Evolutionary conservation across 768 basidiomycete species (phyloP).

Genomic region (Boletus tomentosulus): DNA sequence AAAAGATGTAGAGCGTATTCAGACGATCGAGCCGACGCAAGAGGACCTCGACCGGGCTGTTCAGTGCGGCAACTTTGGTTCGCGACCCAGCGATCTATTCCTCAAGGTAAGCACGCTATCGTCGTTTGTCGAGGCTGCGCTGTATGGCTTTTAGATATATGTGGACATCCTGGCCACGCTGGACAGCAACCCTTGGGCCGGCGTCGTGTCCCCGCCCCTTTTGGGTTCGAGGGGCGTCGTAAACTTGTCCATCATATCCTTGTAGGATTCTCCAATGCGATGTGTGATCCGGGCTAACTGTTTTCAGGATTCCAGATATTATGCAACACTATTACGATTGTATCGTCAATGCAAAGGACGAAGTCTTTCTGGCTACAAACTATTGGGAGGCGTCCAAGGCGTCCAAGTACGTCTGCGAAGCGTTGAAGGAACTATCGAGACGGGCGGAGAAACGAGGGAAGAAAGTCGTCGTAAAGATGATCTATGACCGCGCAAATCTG

Average conservation of each 20-base stretch:
- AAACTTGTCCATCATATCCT: conserved; percentile 57
- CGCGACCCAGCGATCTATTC: conserved; percentile 55
- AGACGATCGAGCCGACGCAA: conserved; percentile 25
- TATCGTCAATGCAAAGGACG: conserved; percentile 57
- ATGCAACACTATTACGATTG: conserved; percentile 64
- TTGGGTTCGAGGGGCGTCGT: conserved; percentile 59
- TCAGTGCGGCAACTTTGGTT: conserved; percentile 49
- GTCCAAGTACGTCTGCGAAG: conserved; percentile 47
- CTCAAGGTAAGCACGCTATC: conserved; percentile 42
- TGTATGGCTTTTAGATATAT: conserved; percentile 45
- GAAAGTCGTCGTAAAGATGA: conserved; percentile 59
- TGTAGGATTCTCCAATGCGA: conserved; percentile 30
- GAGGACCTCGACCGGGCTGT: conserved; percentile 45
- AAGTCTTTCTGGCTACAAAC: conserved; percentile 68
- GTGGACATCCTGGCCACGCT: conserved; percentile 57
- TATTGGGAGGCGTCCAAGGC: conserved; percentile 53
- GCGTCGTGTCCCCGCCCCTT: conserved; percentile 59
- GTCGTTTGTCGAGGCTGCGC: not conserved
- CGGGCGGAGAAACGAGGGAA: conserved; percentile 41
- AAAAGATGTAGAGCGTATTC: conserved; percentile 18
- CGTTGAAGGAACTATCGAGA: conserved; percentile 48
- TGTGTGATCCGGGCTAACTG: conserved; percentile 2
- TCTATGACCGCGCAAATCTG: conserved; percentile 64
- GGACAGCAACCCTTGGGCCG: conserved; percentile 49
- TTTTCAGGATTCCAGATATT: conserved; percentile 59